Conservation (phyloP, 2,329 filamentous ascomycete genomes). For the Claviceps pazoutovae region DNA sequence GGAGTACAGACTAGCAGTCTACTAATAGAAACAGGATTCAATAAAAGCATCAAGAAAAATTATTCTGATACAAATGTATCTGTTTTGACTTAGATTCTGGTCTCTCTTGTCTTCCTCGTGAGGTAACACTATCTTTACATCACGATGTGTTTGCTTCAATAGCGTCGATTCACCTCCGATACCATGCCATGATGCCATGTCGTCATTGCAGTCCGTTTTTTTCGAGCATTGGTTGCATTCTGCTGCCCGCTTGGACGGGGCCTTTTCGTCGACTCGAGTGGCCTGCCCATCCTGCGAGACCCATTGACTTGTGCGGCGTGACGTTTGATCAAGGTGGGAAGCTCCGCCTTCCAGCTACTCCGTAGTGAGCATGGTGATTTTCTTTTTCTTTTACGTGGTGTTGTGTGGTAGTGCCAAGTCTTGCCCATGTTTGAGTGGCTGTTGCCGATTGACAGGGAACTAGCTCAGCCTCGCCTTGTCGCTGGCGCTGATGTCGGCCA, state of each 20-base stretch:
- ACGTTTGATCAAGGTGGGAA: background rate
- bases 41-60: too few relatives aligned
- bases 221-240: background rate
- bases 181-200: background rate
- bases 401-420: background rate
- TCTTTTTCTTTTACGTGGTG: background rate
- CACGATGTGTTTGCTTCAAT: background rate
- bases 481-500: too few relatives aligned
- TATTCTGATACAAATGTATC: too few relatives aligned
- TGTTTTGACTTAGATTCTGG: background rate
- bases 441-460: background rate
- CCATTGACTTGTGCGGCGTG: background rate
- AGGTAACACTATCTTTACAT: background rate
- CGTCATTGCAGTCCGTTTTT: background rate
- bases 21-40: too few relatives aligned
- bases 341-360: background rate
- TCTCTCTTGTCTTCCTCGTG: background rate
- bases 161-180: background rate
- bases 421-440: background rate
- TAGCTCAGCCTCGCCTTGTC: background rate
- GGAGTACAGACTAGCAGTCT: background rate
- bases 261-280: background rate
- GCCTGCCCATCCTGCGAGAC: background rate
- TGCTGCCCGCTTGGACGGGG: background rate
- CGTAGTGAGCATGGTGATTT: background rate